Percentiles rank a stretch among this genome's conserved stretches.
phyloP scores from a whole-genome alignment of 192 early-diverging fungal species.

The Podochytrium sp. region DNA sequence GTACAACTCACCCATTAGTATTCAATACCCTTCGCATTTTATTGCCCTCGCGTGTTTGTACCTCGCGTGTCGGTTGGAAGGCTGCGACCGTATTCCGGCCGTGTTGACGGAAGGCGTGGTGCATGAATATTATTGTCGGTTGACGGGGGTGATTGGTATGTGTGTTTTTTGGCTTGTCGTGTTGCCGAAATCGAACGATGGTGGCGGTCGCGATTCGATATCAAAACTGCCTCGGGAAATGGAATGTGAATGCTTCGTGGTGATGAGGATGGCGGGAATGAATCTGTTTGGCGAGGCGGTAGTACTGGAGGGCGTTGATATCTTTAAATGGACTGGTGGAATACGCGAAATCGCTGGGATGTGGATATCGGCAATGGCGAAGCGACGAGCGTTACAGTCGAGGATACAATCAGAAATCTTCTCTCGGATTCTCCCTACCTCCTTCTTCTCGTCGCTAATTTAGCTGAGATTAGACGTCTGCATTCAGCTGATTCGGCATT shows the following conservation, averaged over 20 bases:
- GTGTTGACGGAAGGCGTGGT: not conserved
- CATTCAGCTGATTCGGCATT: slow-evolving; percentile 24
- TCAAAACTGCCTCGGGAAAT: not conserved
- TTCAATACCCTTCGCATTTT: slow-evolving; percentile 67
- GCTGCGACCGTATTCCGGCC: slow-evolving; percentile 2
- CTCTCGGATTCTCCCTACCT: too few species aligned
- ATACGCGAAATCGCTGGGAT: too few species aligned
- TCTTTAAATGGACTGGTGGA: too few species aligned
- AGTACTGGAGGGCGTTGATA: too few species aligned
- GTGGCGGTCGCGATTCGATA: not conserved
- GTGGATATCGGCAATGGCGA: too few species aligned
- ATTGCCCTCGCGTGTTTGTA: slow-evolving; percentile 68
- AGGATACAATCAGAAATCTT: too few species aligned
- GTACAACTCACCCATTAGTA: slow-evolving; percentile 60
- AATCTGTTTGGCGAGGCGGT: too few species aligned
- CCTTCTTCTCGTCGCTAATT: too few species aligned
- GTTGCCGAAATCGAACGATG: not conserved
- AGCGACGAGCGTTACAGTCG: too few species aligned
- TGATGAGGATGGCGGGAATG: too few species aligned
- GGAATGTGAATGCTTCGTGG: not conserved
- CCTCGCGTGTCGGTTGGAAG: slow-evolving; percentile 41
- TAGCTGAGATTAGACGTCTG: slow-evolving; percentile 10
- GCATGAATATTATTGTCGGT: not conserved
- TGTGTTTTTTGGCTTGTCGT: not conserved
- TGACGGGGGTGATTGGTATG: slow-evolving; percentile 25